phyloP scores from a whole-genome alignment of 2,329 filamentous ascomycete species.

The Pseudofabraea citricarpa region DNA sequence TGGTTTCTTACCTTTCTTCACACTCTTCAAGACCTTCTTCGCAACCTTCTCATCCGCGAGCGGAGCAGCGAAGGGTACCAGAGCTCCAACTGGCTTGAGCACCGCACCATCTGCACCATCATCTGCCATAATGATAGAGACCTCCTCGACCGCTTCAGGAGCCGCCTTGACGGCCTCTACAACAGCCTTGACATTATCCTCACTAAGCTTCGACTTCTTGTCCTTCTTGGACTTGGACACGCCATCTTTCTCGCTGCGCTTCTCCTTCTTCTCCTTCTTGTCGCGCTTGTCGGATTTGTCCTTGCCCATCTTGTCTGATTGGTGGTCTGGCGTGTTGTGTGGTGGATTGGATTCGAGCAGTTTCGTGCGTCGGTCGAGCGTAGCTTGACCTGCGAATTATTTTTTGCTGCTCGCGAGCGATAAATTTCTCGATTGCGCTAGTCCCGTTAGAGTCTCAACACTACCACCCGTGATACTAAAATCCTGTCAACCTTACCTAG shows the following conservation, averaged over 20 bases:
- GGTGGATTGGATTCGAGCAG: not conserved
- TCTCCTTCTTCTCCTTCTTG: conserved; percentile 63
- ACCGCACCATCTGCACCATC: conserved; percentile 37
- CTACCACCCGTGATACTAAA: too few species aligned
- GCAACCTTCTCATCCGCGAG: conserved; percentile 73
- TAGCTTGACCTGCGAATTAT: conserved; percentile 1
- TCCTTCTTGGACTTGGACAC: conserved; percentile 41
- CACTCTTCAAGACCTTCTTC: conserved; percentile 61
- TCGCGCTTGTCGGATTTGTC: conserved; percentile 5
- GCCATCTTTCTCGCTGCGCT: conserved; percentile 42
- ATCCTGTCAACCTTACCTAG: too few species aligned
- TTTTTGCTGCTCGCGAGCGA: conserved; percentile 2
- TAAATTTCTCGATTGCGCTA: conserved; percentile 5
- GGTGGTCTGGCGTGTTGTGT: not conserved
- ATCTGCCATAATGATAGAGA: conserved; percentile 28
- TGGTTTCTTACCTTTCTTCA: conserved; percentile 48
- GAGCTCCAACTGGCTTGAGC: conserved; percentile 46
- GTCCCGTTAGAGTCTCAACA: too few species aligned
- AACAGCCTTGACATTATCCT: conserved; percentile 49
- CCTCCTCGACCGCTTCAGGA: conserved; percentile 36
- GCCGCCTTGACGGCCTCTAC: conserved; percentile 62
- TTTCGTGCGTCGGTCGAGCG: not conserved
- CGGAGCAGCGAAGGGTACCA: conserved; percentile 81
- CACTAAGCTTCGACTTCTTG: conserved; percentile 34
- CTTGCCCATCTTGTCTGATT: conserved; percentile 4